Evolutionary conservation across 2,329 filamentous ascomycete species (phyloP).

Genomic region (Amesomyces nigricolor): DNA sequence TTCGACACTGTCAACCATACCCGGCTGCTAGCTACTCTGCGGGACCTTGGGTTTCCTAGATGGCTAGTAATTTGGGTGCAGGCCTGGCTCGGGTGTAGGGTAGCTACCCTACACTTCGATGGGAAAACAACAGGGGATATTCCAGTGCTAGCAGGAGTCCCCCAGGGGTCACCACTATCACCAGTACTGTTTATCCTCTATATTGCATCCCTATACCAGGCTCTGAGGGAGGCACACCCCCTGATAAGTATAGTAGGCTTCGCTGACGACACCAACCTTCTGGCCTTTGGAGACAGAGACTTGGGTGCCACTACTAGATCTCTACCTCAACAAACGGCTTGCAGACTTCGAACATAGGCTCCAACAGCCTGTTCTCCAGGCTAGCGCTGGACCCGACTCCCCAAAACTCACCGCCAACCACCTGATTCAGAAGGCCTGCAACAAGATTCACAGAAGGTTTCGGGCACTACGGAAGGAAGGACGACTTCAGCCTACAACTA

Average conservation of each 20-base stretch:
- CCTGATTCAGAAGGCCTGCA: no score
- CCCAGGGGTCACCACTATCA: neutral
- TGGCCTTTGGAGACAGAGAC: slow-evolving; percentile 31
- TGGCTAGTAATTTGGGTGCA: slow-evolving; percentile 1
- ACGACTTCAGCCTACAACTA: no score
- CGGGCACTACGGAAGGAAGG: no score
- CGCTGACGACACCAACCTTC: neutral
- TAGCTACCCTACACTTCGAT: neutral
- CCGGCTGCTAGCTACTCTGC: slow-evolving; percentile 1
- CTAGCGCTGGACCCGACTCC: no score
- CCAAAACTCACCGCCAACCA: no score
- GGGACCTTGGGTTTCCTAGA: neutral
- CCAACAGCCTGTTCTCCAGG: no score
- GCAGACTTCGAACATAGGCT: neutral
- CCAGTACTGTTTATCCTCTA: no score
- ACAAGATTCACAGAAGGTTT: no score
- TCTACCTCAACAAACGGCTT: neutral
- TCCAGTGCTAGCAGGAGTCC: neutral
- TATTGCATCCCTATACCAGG: neutral
- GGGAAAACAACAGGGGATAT: neutral
- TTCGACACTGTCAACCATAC: slow-evolving; percentile 7
- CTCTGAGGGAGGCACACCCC: neutral
- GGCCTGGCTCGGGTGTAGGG: neutral
- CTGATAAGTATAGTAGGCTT: slow-evolving; percentile 3
- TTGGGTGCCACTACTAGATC: neutral